A percentile compares a stretch with the other conserved stretches of the same genome.
Evolutionary conservation across 139 green algal genomes (phyloP).

Genomic region (Gonium pectorale): DNA sequence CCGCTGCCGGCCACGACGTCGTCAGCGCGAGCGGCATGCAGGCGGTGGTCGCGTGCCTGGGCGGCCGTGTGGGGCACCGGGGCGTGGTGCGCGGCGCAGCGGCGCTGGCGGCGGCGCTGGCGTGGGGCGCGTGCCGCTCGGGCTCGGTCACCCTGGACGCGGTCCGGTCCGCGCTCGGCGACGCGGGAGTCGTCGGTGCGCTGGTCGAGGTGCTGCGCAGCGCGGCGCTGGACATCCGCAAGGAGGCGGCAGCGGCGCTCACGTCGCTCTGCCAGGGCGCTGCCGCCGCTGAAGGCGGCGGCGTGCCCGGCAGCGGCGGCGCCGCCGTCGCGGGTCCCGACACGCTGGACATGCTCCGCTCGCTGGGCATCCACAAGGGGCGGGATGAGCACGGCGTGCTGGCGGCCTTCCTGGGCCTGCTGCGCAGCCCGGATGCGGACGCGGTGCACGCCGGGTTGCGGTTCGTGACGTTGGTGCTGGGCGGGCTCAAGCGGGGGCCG

Average conservation of each 20-base stretch:
- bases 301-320: neutral
- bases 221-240: neutral
- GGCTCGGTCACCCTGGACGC: neutral
- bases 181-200: neutral
- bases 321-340: neutral
- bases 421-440: slow-evolving; percentile 16
- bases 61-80: neutral
- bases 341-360: neutral
- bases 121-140: slow-evolving; percentile 7
- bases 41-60: slow-evolving; percentile 8
- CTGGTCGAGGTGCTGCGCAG: neutral
- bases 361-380: neutral
- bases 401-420: neutral
- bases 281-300: neutral
- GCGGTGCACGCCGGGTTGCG: slow-evolving; percentile 23
- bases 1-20: neutral
- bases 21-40: neutral
- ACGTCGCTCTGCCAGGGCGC: slow-evolving; percentile 9
- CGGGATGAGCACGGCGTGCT: slow-evolving; percentile 1
- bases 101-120: neutral
- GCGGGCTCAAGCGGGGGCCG: neutral
- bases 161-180: neutral
- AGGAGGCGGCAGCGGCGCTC: slow-evolving; percentile 34
- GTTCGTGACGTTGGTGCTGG: slow-evolving; percentile 19
- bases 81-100: slow-evolving; percentile 1